Evolutionary conservation across 192 early-diverging fungal genomes (phyloP).

Genomic region (Spizellomyces sp.): DNA sequence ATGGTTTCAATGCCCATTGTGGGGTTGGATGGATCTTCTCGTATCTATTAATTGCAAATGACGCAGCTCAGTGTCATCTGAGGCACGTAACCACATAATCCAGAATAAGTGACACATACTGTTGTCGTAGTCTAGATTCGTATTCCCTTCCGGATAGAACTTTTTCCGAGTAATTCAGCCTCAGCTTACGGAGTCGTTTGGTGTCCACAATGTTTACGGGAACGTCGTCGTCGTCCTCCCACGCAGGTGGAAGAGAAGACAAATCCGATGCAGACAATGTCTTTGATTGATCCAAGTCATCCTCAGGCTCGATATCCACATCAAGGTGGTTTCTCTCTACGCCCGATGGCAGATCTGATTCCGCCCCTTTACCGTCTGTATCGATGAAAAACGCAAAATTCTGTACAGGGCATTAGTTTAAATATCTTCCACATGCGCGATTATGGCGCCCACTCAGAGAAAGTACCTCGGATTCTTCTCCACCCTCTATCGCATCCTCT

Average conservation of each 20-base stretch:
- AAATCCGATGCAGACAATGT: neutral
- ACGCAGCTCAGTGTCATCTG: neutral
- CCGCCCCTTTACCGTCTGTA: constrained; percentile 27
- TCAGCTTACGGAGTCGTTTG: constrained; percentile 79
- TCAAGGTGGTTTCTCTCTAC: neutral
- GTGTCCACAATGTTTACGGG: constrained; percentile 68
- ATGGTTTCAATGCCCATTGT: constrained; percentile 68
- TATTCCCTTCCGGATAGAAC: constrained; percentile 78
- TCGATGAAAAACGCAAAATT: constrained; percentile 32
- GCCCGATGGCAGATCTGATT: neutral
- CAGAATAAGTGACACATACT: constrained; percentile 57
- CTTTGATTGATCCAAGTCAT: constrained; percentile 16
- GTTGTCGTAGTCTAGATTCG: constrained; percentile 76
- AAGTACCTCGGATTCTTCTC: neutral
- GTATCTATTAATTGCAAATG: constrained; percentile 47
- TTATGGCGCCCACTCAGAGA: too few species aligned
- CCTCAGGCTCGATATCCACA: constrained; percentile 8
- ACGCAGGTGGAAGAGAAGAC: constrained; percentile 54
- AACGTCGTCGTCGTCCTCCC: constrained; percentile 80
- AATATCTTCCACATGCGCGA: neutral
- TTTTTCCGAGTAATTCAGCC: constrained; percentile 74
- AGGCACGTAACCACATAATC: neutral
- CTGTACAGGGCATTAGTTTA: constrained; percentile 1
- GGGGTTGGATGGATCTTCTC: constrained; percentile 84
- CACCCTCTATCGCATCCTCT: neutral